These are phyloP conservation scores for Prunella vulgaris DNA, from an alignment of 257 asterid species.

Conservation along the genomic window DNA sequence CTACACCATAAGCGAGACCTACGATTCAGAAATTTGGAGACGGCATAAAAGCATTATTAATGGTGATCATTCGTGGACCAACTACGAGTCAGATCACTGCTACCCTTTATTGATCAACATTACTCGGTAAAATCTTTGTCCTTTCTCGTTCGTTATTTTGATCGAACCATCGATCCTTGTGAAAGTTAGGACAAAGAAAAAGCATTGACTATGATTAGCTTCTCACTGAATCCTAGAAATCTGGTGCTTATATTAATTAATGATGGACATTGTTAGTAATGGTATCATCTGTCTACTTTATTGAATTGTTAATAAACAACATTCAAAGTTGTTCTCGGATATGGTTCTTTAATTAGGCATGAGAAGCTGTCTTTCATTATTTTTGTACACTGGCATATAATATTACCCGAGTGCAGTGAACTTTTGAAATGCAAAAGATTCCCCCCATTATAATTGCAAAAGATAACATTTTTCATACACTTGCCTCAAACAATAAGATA, in stretches of 20 bases:
- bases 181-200: constrained; percentile 13
- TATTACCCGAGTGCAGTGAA: neutral
- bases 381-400: neutral
- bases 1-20: constrained; percentile 52
- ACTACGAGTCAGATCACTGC: constrained; percentile 82
- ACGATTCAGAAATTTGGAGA: constrained; percentile 59
- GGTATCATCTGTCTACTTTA: constrained; percentile 5
- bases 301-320: neutral
- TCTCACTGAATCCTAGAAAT: constrained; percentile 1
- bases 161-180: constrained; percentile 8
- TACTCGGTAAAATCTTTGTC: constrained; percentile 32
- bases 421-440: constrained; percentile 29
- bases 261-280: neutral
- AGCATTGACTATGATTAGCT: constrained; percentile 13
- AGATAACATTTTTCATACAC: constrained; percentile 8
- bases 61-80: constrained; percentile 78
- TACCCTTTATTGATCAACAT: constrained; percentile 75
- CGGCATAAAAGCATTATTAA: constrained; percentile 40
- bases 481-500: constrained; percentile 17
- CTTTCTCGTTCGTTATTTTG: neutral
- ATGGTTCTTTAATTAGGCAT: constrained; percentile 4
- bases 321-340: constrained; percentile 6
- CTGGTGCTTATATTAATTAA: constrained; percentile 8
- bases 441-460: constrained; percentile 19
- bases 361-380: neutral